These are phyloP conservation scores for Arthrobotrys entomopaga DNA, from an alignment of 2,329 filamentous ascomycete species.

Conservation along the genomic window DNA sequence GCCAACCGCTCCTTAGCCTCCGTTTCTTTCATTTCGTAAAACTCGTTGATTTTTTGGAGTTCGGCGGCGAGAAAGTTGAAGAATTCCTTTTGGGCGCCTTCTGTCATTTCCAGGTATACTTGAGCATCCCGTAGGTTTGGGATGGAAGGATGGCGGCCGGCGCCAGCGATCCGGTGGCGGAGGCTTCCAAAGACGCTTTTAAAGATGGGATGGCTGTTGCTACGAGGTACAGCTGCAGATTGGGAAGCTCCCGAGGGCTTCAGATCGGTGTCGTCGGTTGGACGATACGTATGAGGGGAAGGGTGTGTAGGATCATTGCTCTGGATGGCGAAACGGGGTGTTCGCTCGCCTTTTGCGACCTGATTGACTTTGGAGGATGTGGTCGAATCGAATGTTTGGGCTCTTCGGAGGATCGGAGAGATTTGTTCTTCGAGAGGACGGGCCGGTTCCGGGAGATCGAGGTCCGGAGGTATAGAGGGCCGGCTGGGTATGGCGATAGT, in stretches of 20 bases:
- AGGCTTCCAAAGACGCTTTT: conserved; percentile 55
- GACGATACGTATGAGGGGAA: conserved; percentile 33
- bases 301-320: background rate
- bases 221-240: conserved; percentile 59
- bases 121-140: conserved; percentile 62
- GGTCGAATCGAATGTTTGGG: conserved; percentile 41
- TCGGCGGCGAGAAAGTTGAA: conserved; percentile 84
- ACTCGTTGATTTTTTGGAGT: conserved; percentile 88
- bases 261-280: conserved; percentile 19
- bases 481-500: conserved; percentile 16
- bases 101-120: conserved; percentile 70
- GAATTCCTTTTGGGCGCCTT: conserved; percentile 82
- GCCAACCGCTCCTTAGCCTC: conserved; percentile 79
- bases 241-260: conserved; percentile 1
- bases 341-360: conserved; percentile 29
- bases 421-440: conserved; percentile 35
- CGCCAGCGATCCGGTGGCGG: conserved; percentile 64
- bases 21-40: conserved; percentile 87
- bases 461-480: conserved; percentile 33
- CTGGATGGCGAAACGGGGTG: conserved; percentile 17
- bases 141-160: conserved; percentile 63
- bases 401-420: conserved; percentile 15
- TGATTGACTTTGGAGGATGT: conserved; percentile 7
- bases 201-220: conserved; percentile 63
- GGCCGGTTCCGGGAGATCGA: conserved; percentile 45